Percentiles rank a stretch among this genome's conserved stretches.
Conservation (phyloP, 2,329 filamentous ascomycete genomes). For the Scytalidium lignicola region DNA sequence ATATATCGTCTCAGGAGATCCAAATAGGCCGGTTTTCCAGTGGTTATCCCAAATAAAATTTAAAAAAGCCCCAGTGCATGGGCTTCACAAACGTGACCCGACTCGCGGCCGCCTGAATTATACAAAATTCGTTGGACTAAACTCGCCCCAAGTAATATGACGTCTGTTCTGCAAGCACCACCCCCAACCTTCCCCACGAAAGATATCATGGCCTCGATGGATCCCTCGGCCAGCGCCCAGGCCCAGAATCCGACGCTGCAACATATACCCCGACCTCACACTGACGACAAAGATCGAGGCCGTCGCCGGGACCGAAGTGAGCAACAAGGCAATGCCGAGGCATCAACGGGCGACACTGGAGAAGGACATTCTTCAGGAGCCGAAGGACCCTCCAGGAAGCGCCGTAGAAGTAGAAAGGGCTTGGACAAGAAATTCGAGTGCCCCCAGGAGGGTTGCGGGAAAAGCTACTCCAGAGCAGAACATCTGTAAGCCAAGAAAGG, state of each 20-base stretch:
- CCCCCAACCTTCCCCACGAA: constrained; percentile 18
- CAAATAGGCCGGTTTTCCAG: no score
- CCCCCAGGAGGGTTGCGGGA: constrained; percentile 80
- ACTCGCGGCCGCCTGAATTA: no score
- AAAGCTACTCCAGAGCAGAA: constrained; percentile 93
- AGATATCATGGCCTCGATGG: constrained; percentile 21
- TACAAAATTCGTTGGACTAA: no score
- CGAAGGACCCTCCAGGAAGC: constrained; percentile 40
- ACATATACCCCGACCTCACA: constrained; percentile 16
- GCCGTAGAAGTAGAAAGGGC: constrained; percentile 69
- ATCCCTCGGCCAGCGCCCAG: constrained; percentile 17
- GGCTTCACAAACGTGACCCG: no score
- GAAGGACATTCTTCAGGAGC: constrained; percentile 26
- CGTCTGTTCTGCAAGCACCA: constrained; percentile 25
- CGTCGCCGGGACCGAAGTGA: constrained; percentile 19
- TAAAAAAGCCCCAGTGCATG: no score
- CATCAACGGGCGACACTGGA: constrained; percentile 17
- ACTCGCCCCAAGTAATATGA: no score
- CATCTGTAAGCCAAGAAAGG: constrained; percentile 65
- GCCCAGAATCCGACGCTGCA: constrained; percentile 18
- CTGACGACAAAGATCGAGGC: constrained; percentile 25
- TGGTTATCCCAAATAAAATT: no score
- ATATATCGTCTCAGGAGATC: no score
- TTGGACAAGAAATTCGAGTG: constrained; percentile 82
- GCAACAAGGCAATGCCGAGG: constrained; percentile 16